phyloP scores from a whole-genome alignment of 306 rosid species.

The Biancaea sappan region DNA sequence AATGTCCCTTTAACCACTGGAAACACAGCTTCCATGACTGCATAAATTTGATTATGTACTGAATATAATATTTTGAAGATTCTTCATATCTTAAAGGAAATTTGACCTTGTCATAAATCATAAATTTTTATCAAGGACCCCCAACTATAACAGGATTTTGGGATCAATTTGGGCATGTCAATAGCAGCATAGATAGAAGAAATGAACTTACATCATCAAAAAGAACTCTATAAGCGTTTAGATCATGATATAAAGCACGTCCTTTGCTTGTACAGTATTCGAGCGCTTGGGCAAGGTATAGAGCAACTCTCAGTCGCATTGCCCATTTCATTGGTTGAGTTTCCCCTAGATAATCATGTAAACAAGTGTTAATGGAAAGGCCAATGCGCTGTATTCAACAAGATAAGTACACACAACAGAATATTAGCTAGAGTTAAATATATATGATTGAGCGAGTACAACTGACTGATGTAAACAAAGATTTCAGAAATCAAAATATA shows the following conservation, averaged over 20 bases:
- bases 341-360: slow-evolving; percentile 70
- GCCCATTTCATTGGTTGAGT: slow-evolving; percentile 93
- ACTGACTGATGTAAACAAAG: background rate
- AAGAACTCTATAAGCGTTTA: slow-evolving; percentile 89
- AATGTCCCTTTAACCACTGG: slow-evolving; percentile 10
- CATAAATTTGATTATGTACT: background rate
- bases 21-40: slow-evolving; percentile 11
- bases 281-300: slow-evolving; percentile 90
- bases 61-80: slow-evolving; percentile 3
- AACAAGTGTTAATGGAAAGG: slow-evolving; percentile 26
- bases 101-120: background rate
- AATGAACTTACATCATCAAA: slow-evolving; percentile 79
- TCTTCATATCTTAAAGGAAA: background rate
- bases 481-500: background rate
- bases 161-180: slow-evolving; percentile 1
- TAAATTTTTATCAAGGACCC: background rate
- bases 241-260: slow-evolving; percentile 93
- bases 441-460: background rate
- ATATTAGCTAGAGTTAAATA: slow-evolving; percentile 24
- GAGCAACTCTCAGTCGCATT: slow-evolving; percentile 93
- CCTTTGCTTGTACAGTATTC: slow-evolving; percentile 94
- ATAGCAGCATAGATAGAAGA: slow-evolving; percentile 26
- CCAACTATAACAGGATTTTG: slow-evolving; percentile 10
- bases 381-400: slow-evolving; percentile 5
- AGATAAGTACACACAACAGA: slow-evolving; percentile 22